Evolutionary conservation across 176 grass and related monocot species (phyloP), one percentile per base, ranked within the genome.

Genomic region (Thinopyrum elongatum): DNA sequence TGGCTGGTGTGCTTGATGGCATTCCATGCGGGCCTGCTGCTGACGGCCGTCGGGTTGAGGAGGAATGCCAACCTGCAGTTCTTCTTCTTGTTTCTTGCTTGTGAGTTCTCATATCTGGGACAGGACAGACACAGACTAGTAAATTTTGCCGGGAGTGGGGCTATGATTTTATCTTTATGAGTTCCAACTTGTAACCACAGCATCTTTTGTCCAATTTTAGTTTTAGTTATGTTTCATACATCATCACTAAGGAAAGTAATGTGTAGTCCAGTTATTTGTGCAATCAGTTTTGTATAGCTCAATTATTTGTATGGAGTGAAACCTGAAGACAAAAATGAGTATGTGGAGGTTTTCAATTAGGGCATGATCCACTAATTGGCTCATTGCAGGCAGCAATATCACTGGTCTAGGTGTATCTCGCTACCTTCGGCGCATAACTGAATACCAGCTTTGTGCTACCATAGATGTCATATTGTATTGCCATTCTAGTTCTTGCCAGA

Each of bases 1-100:
- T 95, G 90, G 90, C 85, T 95, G 84, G 28, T 92, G 34, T 84
- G 90, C 81, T 65, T 95, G 65, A 86, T 95, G 79, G 70, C 81
- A 49, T 89, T 95, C 81, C 88, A 92, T 39, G 60, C 74, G 83
- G 55, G 58, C 86, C 64, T 91, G 83, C 81, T 95, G 21, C 77
- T 93, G 58, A 71, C 64, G 65, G 89, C 88, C 58, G 79, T 92
- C 42, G 49, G 85, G 33, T 42, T 86, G 34, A 90, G 90, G 90
- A 92, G 80, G 76, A 86, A 82, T 19, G 65, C 89, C 10, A 95
- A 95, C 11, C 73, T 91, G 22, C 93, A 95, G 69, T 74, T 92
- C 25, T 72, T 81, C 66, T 26, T 93, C 5, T 64, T 92, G n/a
- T 88, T 93, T 76, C 90, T 95, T 79, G 83, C 88, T 42, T 93